Conservation (phyloP, 305 asterid genomes). For the Solanum hybrid region DNA sequence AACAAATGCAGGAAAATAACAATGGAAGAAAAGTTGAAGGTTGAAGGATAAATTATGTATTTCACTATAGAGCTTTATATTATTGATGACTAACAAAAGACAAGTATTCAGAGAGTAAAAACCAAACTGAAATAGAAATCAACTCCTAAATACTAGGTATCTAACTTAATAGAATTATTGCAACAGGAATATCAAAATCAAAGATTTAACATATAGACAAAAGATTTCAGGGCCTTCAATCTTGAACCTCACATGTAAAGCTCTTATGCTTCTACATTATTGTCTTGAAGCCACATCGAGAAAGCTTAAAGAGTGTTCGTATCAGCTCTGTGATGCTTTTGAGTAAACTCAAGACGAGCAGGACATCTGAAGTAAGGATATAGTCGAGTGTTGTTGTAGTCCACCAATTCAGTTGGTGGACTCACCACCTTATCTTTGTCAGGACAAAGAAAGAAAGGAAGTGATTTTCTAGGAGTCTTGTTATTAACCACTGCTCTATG, state of each 20-base stretch:
- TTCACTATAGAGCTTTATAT: background rate
- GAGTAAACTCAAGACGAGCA: background rate
- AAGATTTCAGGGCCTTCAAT: background rate
- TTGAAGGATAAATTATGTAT: background rate
- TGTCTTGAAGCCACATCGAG: background rate
- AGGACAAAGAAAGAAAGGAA: too few species aligned
- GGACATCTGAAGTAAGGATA: background rate
- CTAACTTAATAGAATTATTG: background rate
- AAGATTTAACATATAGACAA: background rate
- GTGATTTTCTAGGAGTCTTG: background rate
- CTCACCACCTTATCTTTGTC: background rate
- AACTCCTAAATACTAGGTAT: background rate
- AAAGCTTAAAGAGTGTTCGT: background rate
- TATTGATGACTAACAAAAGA: background rate
- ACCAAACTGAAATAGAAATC: too few species aligned
- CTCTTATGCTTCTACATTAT: background rate
- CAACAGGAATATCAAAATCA: too few species aligned
- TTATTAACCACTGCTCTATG: background rate
- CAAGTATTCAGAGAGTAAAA: too few species aligned
- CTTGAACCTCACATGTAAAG: background rate
- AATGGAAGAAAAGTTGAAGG: background rate
- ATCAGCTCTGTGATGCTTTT: too few species aligned
- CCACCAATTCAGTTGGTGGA: background rate
- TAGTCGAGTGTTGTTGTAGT: too few species aligned
- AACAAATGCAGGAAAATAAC: too few species aligned